Evolutionary conservation across 106 monocot species (phyloP).

Genomic region (Amphibolis antarctica): DNA sequence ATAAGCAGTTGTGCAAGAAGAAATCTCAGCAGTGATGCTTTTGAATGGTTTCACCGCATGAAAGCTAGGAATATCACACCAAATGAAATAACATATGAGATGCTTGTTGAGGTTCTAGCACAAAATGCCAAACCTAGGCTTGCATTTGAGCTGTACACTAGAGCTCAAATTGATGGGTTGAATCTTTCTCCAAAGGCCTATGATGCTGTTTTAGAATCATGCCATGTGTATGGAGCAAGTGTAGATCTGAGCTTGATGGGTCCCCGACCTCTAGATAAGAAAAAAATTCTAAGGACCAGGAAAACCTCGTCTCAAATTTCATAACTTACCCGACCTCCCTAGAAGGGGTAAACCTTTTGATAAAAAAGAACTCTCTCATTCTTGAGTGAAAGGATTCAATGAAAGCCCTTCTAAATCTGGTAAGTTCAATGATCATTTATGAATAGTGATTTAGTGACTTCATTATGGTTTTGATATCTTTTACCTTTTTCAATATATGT

Average conservation of each 20-base stretch:
- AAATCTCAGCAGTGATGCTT: conserved; percentile 37
- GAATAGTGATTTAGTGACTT: background rate
- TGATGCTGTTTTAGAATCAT: conserved; percentile 50
- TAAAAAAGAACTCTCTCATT: conserved; percentile 21
- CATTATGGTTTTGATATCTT: no score
- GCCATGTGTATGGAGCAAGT: conserved; percentile 18
- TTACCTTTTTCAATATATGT: no score
- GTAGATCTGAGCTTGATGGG: conserved; percentile 43
- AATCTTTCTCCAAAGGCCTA: conserved; percentile 51
- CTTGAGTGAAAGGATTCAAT: background rate
- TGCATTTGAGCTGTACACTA: conserved; percentile 69
- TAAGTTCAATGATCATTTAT: background rate
- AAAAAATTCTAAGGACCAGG: conserved; percentile 23
- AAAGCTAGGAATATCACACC: conserved; percentile 51
- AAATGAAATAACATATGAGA: conserved; percentile 80
- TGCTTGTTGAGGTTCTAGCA: conserved; percentile 52
- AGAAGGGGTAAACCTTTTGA: conserved; percentile 42
- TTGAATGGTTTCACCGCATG: conserved; percentile 91
- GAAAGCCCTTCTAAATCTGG: background rate
- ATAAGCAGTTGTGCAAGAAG: conserved; percentile 61
- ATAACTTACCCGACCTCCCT: conserved; percentile 26
- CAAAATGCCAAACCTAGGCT: conserved; percentile 56
- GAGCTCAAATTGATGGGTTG: conserved; percentile 43
- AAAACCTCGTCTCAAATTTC: conserved; percentile 33
- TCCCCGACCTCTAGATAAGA: conserved; percentile 38